phyloP scores from a whole-genome alignment of 2,329 filamentous ascomycete species.

The Sporothrix brunneoviolacea region DNA sequence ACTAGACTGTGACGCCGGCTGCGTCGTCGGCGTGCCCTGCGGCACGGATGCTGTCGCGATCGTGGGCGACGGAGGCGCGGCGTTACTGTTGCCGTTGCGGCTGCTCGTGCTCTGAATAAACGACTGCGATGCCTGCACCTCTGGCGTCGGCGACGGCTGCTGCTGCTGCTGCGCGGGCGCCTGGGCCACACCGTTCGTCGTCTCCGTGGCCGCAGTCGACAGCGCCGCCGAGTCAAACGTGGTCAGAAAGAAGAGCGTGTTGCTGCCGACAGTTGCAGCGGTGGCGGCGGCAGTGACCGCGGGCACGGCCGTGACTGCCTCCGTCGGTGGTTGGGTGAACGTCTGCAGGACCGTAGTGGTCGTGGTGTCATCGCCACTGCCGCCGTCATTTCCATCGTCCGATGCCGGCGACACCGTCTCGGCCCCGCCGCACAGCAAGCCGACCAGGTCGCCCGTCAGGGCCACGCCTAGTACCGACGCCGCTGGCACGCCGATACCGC shows the following conservation, averaged over 20 bases:
- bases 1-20: not conserved
- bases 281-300: not conserved
- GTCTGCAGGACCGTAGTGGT: not conserved
- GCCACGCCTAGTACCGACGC: conserved; percentile 33
- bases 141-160: not conserved
- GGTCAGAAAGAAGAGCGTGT: not conserved
- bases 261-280: not conserved
- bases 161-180: not conserved
- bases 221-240: not conserved
- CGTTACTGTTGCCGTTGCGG: not conserved
- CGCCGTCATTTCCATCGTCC: not conserved
- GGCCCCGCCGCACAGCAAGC: conserved; percentile 27
- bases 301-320: not conserved
- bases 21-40: not conserved
- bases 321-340: no score
- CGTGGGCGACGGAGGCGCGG: not conserved
- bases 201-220: not conserved
- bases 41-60: not conserved
- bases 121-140: not conserved
- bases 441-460: conserved; percentile 31
- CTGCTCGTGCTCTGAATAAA: not conserved
- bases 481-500: conserved; percentile 35
- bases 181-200: not conserved
- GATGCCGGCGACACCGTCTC: not conserved
- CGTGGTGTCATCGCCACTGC: not conserved